Evolutionary conservation across 2,329 filamentous ascomycete genomes (phyloP).

Genomic region (Ophidiomyces ophidiicola): DNA sequence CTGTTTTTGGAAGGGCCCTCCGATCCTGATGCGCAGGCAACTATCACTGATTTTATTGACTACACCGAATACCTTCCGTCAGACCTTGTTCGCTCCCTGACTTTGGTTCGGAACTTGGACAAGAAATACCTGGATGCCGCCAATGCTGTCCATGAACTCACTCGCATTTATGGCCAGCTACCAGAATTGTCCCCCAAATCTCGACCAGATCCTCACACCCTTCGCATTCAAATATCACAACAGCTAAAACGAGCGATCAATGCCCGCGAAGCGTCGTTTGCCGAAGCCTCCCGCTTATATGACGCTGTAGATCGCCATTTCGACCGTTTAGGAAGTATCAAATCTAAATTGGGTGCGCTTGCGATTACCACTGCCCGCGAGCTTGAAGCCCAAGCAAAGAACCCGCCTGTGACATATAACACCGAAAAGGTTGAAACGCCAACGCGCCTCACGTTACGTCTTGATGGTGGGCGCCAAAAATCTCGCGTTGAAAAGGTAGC

Average conservation of each 20-base stretch:
- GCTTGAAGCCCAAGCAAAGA: constrained; percentile 5
- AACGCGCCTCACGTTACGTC: constrained; percentile 32
- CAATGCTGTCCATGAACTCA: constrained; percentile 32
- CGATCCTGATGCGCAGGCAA: constrained; percentile 53
- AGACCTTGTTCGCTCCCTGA: constrained; percentile 51
- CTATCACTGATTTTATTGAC: constrained; percentile 55
- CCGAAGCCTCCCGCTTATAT: constrained; percentile 45
- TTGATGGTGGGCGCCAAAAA: constrained; percentile 24
- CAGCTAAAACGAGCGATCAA: constrained; percentile 44
- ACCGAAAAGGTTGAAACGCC: constrained; percentile 26
- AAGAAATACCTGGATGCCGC: constrained; percentile 34
- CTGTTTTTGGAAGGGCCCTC: constrained; percentile 39
- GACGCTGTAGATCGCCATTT: constrained; percentile 47
- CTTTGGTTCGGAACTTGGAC: constrained; percentile 44
- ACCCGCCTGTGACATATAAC: constrained; percentile 29
- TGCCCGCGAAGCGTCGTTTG: constrained; percentile 44
- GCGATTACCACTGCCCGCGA: constrained; percentile 39
- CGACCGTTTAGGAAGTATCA: constrained; percentile 47
- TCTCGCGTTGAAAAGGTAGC: constrained; percentile 25
- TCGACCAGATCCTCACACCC: constrained; percentile 39
- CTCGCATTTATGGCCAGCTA: constrained; percentile 36
- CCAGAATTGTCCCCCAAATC: constrained; percentile 38
- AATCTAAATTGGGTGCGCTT: constrained; percentile 49
- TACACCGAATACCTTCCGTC: constrained; percentile 59
- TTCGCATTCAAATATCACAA: constrained; percentile 46